Base-by-base conservation (phyloP, 129 eudicot species). In the Calendula officinalis region DNA sequence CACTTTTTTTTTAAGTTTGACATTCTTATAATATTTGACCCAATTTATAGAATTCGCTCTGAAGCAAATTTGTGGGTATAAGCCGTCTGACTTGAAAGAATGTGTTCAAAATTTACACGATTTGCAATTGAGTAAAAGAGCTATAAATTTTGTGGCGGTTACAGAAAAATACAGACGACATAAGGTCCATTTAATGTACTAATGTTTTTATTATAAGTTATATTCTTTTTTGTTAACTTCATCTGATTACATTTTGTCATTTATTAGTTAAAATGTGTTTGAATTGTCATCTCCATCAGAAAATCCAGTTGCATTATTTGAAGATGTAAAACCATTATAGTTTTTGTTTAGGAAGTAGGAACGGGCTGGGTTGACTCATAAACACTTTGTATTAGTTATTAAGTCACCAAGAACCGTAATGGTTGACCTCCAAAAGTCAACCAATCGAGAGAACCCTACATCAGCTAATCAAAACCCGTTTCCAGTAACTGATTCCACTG, bases 131-230 rank as follows among this genome's bases (percentile, higher is more conserved):
- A 65, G 86, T 51, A 85, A 64, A 78, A 64, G 77, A 66, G 90
- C 90, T 41, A 62, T 66, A n/a, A 41, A 81, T 71, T 74, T 86
- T 39, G 56, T 76, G 34, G 88, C 97, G 2, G 74, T 89, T 39
- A 83, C 88, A 71, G 90, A 83, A 51, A 89, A 85, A 62, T 89
- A 89, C 82, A 81, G 74, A 65, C 81, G 83, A 33, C 88, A 85
- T 59, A 83, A 83, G 96, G 96, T 87, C 68, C 55, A 37, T 50
- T 38, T 30, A 41, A 56, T 27, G 12, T 6, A 39, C 45, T 68
- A 8, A 2, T 48, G 50, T 33, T 50, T 30, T 17, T 2, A 22
- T 0, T 17, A 34, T 41, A 47, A 16, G 7, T 55, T 5, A 10
- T 6, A 15, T 32, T n/a, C 42, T 22, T 36, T 15, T 11, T 3